Conservation (phyloP, 306 rosid genomes). For the Citrullus mucosospermus region DNA sequence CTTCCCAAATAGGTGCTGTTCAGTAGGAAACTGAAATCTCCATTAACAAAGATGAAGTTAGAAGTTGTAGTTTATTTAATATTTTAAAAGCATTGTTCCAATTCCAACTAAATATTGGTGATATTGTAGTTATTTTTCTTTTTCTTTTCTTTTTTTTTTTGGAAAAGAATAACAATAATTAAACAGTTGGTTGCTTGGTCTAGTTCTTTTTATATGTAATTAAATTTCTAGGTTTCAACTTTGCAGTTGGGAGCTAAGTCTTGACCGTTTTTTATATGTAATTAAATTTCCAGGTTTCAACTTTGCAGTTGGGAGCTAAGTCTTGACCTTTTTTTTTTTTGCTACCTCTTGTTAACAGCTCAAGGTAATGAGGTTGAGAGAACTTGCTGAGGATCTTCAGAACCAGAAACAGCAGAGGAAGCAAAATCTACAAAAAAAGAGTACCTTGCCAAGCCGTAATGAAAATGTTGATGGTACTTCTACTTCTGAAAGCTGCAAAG, state of each 20-base stretch:
- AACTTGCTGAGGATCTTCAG: constrained; percentile 54
- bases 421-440: constrained; percentile 17
- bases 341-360: constrained; percentile 24
- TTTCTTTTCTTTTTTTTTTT: not conserved
- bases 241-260: not conserved
- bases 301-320: not conserved
- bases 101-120: not conserved
- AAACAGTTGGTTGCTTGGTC: not conserved
- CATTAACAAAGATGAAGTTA: not conserved
- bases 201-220: not conserved
- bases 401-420: constrained; percentile 45
- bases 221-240: not conserved
- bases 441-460: constrained; percentile 8
- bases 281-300: not conserved
- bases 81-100: not conserved
- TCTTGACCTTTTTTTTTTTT: not conserved
- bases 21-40: not conserved
- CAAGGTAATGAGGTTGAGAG: constrained; percentile 58
- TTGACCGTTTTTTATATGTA: not conserved
- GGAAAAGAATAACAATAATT: too few relatives aligned
- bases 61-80: not conserved
- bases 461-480: constrained; percentile 7
- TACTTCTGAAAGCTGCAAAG: constrained; percentile 8
- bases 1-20: not conserved
- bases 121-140: too few relatives aligned